phyloP scores from a whole-genome alignment of 2,329 filamentous ascomycete genomes.

The Mycosphaerella sp. region DNA sequence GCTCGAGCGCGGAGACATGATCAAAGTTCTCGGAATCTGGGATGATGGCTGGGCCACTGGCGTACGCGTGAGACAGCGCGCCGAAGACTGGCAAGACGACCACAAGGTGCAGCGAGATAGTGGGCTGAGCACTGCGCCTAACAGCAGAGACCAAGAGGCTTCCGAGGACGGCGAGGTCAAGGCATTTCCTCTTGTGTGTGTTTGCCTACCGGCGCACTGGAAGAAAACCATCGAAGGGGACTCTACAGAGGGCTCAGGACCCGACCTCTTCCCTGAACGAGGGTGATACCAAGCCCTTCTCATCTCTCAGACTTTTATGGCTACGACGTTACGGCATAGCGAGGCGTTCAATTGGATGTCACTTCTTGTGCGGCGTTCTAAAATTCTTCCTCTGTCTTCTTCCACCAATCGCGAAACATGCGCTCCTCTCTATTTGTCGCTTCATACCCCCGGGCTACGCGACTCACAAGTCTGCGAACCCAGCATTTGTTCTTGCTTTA shows the following conservation, averaged over 20 bases:
- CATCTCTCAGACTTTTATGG: slow-evolving; percentile 12
- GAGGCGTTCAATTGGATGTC: slow-evolving; percentile 7
- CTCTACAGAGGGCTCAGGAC: slow-evolving; percentile 32
- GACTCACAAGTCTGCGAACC: background rate
- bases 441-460: slow-evolving; percentile 9
- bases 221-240: slow-evolving; percentile 93
- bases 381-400: background rate
- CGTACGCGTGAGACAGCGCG: slow-evolving; percentile 70
- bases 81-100: slow-evolving; percentile 76
- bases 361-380: slow-evolving; percentile 1
- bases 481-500: slow-evolving; percentile 3
- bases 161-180: slow-evolving; percentile 70
- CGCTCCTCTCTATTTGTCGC: slow-evolving; percentile 6
- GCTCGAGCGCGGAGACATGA: slow-evolving; percentile 91
- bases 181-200: slow-evolving; percentile 93
- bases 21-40: slow-evolving; percentile 98
- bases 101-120: slow-evolving; percentile 76
- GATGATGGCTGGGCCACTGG: slow-evolving; percentile 99
- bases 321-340: slow-evolving; percentile 19
- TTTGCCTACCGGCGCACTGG: slow-evolving; percentile 94
- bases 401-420: background rate
- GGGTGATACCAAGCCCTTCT: slow-evolving; percentile 10
- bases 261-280: slow-evolving; percentile 14
- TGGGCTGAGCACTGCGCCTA: slow-evolving; percentile 73
- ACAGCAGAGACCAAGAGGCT: slow-evolving; percentile 13